Evolutionary conservation across 768 basidiomycete genomes (phyloP), one percentile per base, ranked within the genome.

Genomic region (Trametes elegans): DNA sequence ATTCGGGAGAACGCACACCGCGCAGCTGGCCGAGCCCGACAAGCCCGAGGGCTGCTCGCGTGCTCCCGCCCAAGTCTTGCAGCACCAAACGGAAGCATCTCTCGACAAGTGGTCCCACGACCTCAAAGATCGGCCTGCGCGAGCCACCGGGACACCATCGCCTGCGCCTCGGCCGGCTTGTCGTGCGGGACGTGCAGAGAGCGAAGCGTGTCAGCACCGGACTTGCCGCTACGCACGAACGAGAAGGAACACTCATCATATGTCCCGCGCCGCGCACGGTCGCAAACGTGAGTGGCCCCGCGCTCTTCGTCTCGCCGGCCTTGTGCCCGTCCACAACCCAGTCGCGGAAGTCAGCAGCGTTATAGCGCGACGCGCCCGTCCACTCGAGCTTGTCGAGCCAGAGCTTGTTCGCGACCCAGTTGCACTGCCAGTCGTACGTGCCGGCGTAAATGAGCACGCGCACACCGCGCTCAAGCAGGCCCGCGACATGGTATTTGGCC

Each of bases 341-440:
- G 19, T 84, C 75, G 23, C 76, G 73, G 74, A 83, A 78, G 23
- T 74, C 70, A 14, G 74, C 73, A 14, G 60, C 64, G 2, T 66
- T 68, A 68, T 85, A 91, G 6, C 63, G 77, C 35, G 74, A 73
- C 42, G 75, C 69, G 2, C 87, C 87, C 41, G 78, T 80, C 91
- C 91, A 92, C 48, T 85, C 79, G 46, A 93, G 73, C 55, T 78
- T 73, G 45, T 88, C 79, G 7, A 85, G 80, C 90, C 90, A 92
- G 36, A 82, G 74, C 63, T 81, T 81, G 70, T 92, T 93, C 14
- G 85, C 84, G 26, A 88, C 71, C 81, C 83, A 88, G 65, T 90
- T 88, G 65, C 88, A 90, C 57, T 85, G 85, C 85, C 86, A 89
- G 63, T 88, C 86, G 59, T 84, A 85, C 39, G 82, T 85, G 18